Conservation (phyloP, 1,284 basidiomycete genomes). For the Tilletia indica region DNA sequence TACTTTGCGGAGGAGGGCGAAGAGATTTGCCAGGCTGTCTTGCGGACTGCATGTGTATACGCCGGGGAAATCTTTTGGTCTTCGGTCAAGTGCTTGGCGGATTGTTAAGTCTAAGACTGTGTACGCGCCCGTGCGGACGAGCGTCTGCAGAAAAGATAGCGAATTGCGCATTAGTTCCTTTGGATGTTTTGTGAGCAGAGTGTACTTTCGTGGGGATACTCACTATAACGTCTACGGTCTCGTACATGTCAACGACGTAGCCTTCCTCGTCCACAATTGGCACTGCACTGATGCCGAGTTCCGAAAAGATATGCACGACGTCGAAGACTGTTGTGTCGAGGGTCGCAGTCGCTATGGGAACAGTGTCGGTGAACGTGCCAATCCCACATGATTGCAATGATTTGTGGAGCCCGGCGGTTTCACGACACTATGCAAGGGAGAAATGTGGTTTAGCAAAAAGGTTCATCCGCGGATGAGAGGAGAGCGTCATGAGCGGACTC, state of each 20-base stretch:
- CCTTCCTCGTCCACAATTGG: slow-evolving; percentile 92
- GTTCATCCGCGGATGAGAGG: not conserved
- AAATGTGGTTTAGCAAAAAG: not conserved
- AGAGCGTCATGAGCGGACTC: slow-evolving; percentile 46
- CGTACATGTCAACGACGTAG: slow-evolving; percentile 92
- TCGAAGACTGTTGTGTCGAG: slow-evolving; percentile 91
- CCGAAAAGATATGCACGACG: slow-evolving; percentile 97
- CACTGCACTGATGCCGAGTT: slow-evolving; percentile 90
- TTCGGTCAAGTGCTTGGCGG: slow-evolving; percentile 83
- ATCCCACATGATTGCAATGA: slow-evolving; percentile 84
- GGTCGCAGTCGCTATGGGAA: slow-evolving; percentile 78
- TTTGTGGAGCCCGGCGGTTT: slow-evolving; percentile 61
- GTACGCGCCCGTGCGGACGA: slow-evolving; percentile 87
- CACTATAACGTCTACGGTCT: slow-evolving; percentile 98
- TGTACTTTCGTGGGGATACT: slow-evolving; percentile 54
- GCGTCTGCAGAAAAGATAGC: slow-evolving; percentile 18
- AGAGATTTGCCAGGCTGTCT: slow-evolving; percentile 87
- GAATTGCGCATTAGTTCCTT: not conserved
- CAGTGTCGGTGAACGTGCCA: slow-evolving; percentile 77
- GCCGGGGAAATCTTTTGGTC: slow-evolving; percentile 83
- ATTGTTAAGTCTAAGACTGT: slow-evolving; percentile 94
- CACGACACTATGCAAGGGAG: slow-evolving; percentile 32
- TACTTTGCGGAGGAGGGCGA: slow-evolving; percentile 87
- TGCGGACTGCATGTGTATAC: slow-evolving; percentile 92
- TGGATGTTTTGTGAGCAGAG: not conserved